These are phyloP conservation scores for Knoxia roxburghii DNA, from an alignment of 257 asterid species.

Conservation along the genomic window DNA sequence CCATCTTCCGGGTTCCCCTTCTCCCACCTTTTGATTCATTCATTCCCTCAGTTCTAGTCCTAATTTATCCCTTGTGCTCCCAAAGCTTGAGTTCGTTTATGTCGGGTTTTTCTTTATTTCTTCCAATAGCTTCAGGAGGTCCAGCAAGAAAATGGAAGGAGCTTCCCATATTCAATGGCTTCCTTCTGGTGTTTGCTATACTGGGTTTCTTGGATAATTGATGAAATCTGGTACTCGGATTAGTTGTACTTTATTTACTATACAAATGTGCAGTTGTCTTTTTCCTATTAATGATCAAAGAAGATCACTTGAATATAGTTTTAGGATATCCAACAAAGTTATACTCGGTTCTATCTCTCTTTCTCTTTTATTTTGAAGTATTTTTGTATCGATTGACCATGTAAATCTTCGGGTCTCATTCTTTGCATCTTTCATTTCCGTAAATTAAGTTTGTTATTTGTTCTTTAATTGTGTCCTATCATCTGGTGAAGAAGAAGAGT, in stretches of 20 bases:
- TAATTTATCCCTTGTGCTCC: background rate
- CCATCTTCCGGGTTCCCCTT: background rate
- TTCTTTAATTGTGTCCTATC: background rate
- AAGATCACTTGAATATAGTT: background rate
- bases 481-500: background rate
- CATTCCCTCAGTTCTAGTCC: background rate
- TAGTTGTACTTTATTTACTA: background rate
- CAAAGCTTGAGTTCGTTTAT: background rate
- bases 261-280: background rate
- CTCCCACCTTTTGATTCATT: background rate
- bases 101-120: background rate
- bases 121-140: background rate
- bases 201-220: background rate
- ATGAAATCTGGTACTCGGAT: background rate
- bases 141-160: background rate
- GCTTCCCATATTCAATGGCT: background rate
- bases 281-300: background rate
- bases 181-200: constrained; percentile 2
- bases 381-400: background rate
- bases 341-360: background rate
- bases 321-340: background rate
- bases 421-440: background rate
- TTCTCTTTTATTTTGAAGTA: background rate
- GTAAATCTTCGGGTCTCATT: background rate
- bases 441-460: background rate